These are phyloP conservation scores for Myriosclerotinia duriaeana DNA, from an alignment of 2,329 filamentous ascomycete genomes.

Conservation along the genomic window DNA sequence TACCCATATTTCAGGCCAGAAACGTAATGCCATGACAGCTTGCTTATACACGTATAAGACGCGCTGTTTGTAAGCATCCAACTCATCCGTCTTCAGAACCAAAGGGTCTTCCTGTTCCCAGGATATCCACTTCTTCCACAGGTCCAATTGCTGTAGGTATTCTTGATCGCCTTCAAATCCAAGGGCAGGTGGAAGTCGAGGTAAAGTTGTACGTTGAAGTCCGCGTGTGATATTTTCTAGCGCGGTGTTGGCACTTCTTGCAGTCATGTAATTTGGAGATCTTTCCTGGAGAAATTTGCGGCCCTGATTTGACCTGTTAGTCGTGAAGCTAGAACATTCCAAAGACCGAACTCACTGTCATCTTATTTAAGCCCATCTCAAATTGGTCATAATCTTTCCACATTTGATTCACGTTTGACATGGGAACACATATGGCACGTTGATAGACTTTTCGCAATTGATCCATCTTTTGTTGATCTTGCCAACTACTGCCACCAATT, in stretches of 20 bases:
- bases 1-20: constrained; percentile 95
- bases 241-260: constrained; percentile 83
- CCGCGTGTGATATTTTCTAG: constrained; percentile 84
- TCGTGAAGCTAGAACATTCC: constrained; percentile 21
- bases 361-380: constrained; percentile 89
- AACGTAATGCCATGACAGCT: constrained; percentile 86
- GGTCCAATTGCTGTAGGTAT: constrained; percentile 76
- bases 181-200: constrained; percentile 75
- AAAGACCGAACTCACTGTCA: constrained; percentile 61
- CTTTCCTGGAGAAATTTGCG: constrained; percentile 93
- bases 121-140: constrained; percentile 91
- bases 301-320: constrained; percentile 54
- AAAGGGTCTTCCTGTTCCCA: constrained; percentile 96
- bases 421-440: constrained; percentile 82
- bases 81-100: constrained; percentile 79
- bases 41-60: constrained; percentile 92
- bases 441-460: constrained; percentile 89
- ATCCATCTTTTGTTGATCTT: constrained; percentile 98
- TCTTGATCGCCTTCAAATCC: constrained; percentile 87
- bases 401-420: constrained; percentile 74
- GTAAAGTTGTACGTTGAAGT: constrained; percentile 73
- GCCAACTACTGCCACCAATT: constrained; percentile 84
- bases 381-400: constrained; percentile 99
- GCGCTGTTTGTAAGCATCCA: constrained; percentile 70
- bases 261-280: constrained; percentile 93